Evolutionary conservation across 2,329 filamentous ascomycete species (phyloP).

Genomic region (Sphaceloma murrayae): DNA sequence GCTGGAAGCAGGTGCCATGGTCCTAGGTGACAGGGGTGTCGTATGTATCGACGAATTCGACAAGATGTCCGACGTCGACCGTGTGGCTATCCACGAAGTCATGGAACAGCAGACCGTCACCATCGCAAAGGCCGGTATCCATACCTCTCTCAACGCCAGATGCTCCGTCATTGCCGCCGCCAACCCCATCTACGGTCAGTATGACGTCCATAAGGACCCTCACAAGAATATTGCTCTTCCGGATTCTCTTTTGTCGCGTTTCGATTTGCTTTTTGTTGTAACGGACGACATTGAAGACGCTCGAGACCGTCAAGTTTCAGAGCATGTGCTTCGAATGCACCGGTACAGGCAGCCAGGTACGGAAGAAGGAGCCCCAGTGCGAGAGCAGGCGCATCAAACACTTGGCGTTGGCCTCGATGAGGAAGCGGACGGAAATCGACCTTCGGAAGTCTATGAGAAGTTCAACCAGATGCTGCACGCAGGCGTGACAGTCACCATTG

Average conservation of each 20-base stretch:
- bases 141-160: constrained; percentile 91
- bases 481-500: constrained; percentile 68
- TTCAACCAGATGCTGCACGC: constrained; percentile 93
- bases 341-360: constrained; percentile 84
- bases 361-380: constrained; percentile 88
- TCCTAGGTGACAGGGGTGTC: constrained; percentile 89
- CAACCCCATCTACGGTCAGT: constrained; percentile 96
- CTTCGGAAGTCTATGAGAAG: constrained; percentile 89
- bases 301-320: constrained; percentile 80
- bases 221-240: constrained; percentile 97
- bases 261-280: constrained; percentile 93
- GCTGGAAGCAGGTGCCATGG: constrained; percentile 96
- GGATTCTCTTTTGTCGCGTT: constrained; percentile 93
- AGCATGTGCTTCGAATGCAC: constrained; percentile 96
- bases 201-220: constrained; percentile 95
- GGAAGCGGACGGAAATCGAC: constrained; percentile 61
- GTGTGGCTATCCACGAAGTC: constrained; percentile 98
- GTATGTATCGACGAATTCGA: constrained; percentile 99
- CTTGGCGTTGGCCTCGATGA: constrained; percentile 79
- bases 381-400: constrained; percentile 74
- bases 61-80: constrained; percentile 98
- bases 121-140: constrained; percentile 96
- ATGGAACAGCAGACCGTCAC: constrained; percentile 99
- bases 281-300: constrained; percentile 97
- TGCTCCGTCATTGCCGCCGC: constrained; percentile 95